Evolutionary conservation across 495 filamentous ascomycete species (phyloP).

Genomic region (Podospora comata): DNA sequence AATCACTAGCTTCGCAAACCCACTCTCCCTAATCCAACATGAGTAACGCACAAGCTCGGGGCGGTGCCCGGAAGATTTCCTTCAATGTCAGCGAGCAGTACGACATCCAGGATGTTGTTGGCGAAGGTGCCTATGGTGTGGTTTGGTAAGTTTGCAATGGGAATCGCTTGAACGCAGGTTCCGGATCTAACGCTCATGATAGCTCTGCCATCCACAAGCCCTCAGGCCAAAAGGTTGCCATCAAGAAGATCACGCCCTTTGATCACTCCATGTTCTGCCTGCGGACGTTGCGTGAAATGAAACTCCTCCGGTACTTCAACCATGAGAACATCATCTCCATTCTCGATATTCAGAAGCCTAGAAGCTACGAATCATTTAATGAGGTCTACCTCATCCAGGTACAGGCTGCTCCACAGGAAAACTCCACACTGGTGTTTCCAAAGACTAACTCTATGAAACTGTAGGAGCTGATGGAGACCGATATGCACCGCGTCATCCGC

Average conservation of each 20-base stretch:
- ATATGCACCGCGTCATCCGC: constrained; percentile 99
- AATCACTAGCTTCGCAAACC: background rate
- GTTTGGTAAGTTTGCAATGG: constrained; percentile 70
- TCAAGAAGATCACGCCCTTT: constrained; percentile 99
- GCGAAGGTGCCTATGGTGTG: constrained; percentile 97
- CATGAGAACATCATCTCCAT: constrained; percentile 99
- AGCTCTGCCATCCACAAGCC: constrained; percentile 99
- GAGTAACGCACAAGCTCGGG: constrained; percentile 32
- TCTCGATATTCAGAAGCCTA: constrained; percentile 95
- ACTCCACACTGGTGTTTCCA: background rate
- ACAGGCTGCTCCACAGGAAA: constrained; percentile 23
- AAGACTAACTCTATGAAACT: constrained; percentile 5
- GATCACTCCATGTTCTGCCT: constrained; percentile 99
- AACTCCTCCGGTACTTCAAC: constrained; percentile 98
- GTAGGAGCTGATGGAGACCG: constrained; percentile 98
- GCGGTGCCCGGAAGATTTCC: constrained; percentile 88
- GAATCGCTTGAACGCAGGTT: background rate
- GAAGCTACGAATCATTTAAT: constrained; percentile 92
- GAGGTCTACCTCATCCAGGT: constrained; percentile 99
- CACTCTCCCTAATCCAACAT: constrained; percentile 18
- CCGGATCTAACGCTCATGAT: constrained; percentile 15
- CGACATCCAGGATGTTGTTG: constrained; percentile 98
- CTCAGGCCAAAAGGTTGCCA: constrained; percentile 96
- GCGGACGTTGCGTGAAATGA: constrained; percentile 97
- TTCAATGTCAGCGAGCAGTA: constrained; percentile 99